Conservation (phyloP, 257 asterid genomes). For the Avicennia marina region DNA sequence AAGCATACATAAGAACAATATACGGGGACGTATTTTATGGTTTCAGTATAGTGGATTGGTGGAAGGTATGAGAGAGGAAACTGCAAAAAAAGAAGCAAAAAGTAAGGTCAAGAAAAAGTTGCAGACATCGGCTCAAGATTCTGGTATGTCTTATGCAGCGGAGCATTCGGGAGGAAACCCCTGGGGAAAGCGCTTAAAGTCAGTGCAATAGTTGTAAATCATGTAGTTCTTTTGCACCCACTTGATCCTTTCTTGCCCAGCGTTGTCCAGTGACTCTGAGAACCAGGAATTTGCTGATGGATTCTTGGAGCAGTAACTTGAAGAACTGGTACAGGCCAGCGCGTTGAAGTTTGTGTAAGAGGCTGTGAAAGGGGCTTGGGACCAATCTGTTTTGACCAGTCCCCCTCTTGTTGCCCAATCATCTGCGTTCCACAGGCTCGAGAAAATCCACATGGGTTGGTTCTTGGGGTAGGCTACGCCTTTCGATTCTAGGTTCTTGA, state of each 20-base stretch:
- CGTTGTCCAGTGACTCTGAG: conserved; percentile 35
- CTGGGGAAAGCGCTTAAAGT: conserved; percentile 34
- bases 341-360: conserved; percentile 34
- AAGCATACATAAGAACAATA: conserved; percentile 1
- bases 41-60: neutral
- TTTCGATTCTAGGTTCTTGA: conserved; percentile 31
- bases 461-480: conserved; percentile 41
- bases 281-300: conserved; percentile 31
- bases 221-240: conserved; percentile 45
- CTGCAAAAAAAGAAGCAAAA: neutral
- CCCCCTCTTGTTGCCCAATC: conserved; percentile 49
- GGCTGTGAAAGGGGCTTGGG: conserved; percentile 37
- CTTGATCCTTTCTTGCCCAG: conserved; percentile 34
- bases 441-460: conserved; percentile 42
- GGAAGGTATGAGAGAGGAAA: neutral
- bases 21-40: no score
- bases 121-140: no score
- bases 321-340: conserved; percentile 8
- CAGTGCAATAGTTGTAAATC: conserved; percentile 49
- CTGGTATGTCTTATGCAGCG: no score
- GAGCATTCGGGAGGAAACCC: conserved; percentile 45
- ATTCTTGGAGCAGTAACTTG: conserved; percentile 27
- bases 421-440: conserved; percentile 47
- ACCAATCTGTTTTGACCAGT: conserved; percentile 37
- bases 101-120: no score